These are phyloP conservation scores for Myrmaecium sp. DNA, from an alignment of 2,329 filamentous ascomycete genomes.

Conservation along the genomic window DNA sequence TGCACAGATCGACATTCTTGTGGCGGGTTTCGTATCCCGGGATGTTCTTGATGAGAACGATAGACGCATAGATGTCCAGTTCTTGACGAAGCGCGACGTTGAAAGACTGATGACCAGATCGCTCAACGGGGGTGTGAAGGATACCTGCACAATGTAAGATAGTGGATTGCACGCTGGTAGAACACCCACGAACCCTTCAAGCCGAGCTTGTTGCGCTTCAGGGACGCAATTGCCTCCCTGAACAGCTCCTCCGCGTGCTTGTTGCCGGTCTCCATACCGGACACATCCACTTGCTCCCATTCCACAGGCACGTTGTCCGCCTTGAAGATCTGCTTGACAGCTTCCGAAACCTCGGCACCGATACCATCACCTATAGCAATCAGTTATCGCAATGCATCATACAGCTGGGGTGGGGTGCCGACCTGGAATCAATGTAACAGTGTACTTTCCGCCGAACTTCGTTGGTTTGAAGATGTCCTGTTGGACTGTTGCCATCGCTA, in stretches of 20 bases:
- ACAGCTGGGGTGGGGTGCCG: conserved; percentile 16
- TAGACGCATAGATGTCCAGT: conserved; percentile 97
- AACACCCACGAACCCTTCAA: conserved; percentile 52
- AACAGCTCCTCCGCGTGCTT: conserved; percentile 90
- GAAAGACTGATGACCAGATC: conserved; percentile 97
- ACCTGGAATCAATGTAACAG: conserved; percentile 93
- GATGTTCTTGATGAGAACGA: conserved; percentile 98
- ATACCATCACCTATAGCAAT: conserved; percentile 61
- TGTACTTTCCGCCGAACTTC: conserved; percentile 99
- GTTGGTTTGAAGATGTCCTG: conserved; percentile 98
- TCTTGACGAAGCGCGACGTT: conserved; percentile 98
- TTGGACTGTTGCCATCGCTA: conserved; percentile 47
- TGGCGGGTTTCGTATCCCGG: conserved; percentile 95
- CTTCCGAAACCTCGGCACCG: conserved; percentile 92
- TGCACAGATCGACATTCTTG: conserved; percentile 93
- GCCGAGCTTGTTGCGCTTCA: conserved; percentile 96
- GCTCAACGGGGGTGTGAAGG: conserved; percentile 89
- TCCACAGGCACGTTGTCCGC: conserved; percentile 96
- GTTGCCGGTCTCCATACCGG: conserved; percentile 68
- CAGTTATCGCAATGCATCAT: conserved; percentile 4
- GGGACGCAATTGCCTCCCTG: conserved; percentile 83
- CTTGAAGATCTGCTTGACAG: conserved; percentile 98
- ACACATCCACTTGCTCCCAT: conserved; percentile 97
- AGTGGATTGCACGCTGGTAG: conserved; percentile 2
- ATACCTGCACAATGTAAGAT: conserved; percentile 36